These are phyloP conservation scores for Cocos nucifera DNA, from an alignment of 176 grass and related monocot species.

Conservation along the genomic window DNA sequence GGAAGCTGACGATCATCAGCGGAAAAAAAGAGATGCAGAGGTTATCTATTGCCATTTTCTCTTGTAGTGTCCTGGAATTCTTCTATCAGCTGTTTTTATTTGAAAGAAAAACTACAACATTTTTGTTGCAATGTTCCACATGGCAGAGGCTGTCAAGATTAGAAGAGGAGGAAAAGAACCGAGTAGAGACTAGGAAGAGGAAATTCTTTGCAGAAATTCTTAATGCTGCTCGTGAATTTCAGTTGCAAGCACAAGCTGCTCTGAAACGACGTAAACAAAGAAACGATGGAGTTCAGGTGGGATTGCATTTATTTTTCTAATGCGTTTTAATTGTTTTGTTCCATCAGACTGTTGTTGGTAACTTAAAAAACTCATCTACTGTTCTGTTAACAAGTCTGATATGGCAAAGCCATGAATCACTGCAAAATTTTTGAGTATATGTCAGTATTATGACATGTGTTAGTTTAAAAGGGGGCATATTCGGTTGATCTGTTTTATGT, in stretches of 20 bases:
- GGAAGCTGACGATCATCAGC: conserved; percentile 66
- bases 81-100: neutral
- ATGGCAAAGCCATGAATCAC: too few species aligned
- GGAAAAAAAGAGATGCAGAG: conserved; percentile 90
- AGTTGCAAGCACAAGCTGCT: conserved; percentile 48
- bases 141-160: conserved; percentile 79
- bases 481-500: too few species aligned
- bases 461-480: too few species aligned
- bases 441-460: too few species aligned
- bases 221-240: conserved; percentile 85
- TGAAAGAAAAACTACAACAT: neutral
- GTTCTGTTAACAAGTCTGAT: too few species aligned
- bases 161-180: conserved; percentile 94
- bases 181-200: conserved; percentile 72
- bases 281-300: conserved; percentile 93
- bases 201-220: conserved; percentile 97
- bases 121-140: conserved; percentile 11
- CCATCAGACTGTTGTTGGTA: too few species aligned
- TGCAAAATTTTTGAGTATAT: too few species aligned
- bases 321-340: conserved; percentile 7
- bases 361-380: too few species aligned
- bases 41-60: conserved; percentile 15
- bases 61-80: too few species aligned
- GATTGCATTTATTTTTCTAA: conserved; percentile 8
- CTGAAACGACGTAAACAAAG: conserved; percentile 89